Evolutionary conservation across 345 rosid genomes (phyloP), one percentile per base, ranked within the genome.

Genomic region (Arabidopsis suecica): DNA sequence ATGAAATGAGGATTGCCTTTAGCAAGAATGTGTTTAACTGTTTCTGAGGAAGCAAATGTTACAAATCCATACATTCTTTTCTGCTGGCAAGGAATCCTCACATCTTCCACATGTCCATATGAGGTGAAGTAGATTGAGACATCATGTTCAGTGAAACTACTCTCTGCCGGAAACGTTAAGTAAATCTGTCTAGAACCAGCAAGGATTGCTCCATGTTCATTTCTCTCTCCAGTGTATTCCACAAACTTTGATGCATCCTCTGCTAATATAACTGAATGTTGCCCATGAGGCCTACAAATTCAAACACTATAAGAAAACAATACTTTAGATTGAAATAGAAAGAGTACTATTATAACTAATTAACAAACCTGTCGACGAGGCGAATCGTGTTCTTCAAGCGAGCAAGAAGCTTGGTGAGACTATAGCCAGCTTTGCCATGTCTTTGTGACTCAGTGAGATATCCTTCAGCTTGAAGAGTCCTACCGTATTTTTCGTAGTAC

Each of bases 391-490:
- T 87, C 82, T 83, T 90, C 86, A 95, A 60, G 55, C 94, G 83
- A 61, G 94, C 89, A 54, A 95, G 91, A 61, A 95, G 97, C 83
- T 90, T 95, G n/a, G 99, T 92, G 57, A 95, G 83, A 60, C 96
- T 92, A 82, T 83, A 90, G 63, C 99, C 99, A 23, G 96, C 89
- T 82, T 90, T 92, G 18, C 99, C 99, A 60, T 92, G 98, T 80
- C 99, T 86, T 78, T 92, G 98, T 88, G 98, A 90, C 85, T 92
- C 99, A 0, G 97, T 90, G 34, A 95, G 94, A 76, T 95, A 95
- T 20, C 99, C 98, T 61, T 95, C 99, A 30, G 97, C 98, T 83
- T 91, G 98, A 79, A 95, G 93, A 14, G 79, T 86, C 85, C 78
- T 86, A 65, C 97, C 97, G 30, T 86, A 93, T 82, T 85, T 95